Evolutionary conservation across 345 rosid genomes (phyloP), one percentile per base, ranked within the genome.

Genomic region (Citrus maxima): DNA sequence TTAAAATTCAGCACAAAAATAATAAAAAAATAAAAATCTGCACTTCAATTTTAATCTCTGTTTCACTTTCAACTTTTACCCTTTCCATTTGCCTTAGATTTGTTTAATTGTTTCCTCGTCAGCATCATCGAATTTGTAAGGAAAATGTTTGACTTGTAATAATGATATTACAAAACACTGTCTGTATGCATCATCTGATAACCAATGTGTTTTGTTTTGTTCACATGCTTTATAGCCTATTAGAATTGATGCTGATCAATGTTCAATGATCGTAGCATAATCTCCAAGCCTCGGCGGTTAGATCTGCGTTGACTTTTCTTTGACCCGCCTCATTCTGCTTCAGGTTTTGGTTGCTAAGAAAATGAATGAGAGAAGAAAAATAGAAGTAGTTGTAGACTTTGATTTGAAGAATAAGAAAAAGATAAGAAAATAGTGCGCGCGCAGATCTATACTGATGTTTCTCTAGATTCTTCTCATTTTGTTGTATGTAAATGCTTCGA

Each of bases 91-190:
- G 16, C 19, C 40, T 56, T 21, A 30, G 37, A 30, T 49, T 21
- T n/a, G 69, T 80, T 77, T 66, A n/a, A 18, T 21, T 7, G 69
- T 80, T 73, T 70, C 76, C 77, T 80, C 65, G 72, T 42, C 18
- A 51, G 35, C 74, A 75, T 71, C 85, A 79, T 79, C 82, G 80
- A 75, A 71, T 74, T 46, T n/a, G 6, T 2, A 25, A 21, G 37
- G 54, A 16, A 27, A 51, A 49, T 34, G 34, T 32, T 12, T 49
- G 22, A 64, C 62, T 21, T 32, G 71, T 51, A 10, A 37, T 22
- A 27, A 37, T 30, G 28, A 30, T 40, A 10, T 35, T 19, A 55
- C 19, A 62, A 46, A 74, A 8, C 67, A 60, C 10, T 16, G 9
- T 21, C 10, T 16, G 9, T 21, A 38, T 60, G n/a, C 19, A 46